Percentiles rank a stretch among this genome's conserved stretches.
phyloP scores from a whole-genome alignment of 805 yeast genomes.

The Metschnikowia orientalis region DNA sequence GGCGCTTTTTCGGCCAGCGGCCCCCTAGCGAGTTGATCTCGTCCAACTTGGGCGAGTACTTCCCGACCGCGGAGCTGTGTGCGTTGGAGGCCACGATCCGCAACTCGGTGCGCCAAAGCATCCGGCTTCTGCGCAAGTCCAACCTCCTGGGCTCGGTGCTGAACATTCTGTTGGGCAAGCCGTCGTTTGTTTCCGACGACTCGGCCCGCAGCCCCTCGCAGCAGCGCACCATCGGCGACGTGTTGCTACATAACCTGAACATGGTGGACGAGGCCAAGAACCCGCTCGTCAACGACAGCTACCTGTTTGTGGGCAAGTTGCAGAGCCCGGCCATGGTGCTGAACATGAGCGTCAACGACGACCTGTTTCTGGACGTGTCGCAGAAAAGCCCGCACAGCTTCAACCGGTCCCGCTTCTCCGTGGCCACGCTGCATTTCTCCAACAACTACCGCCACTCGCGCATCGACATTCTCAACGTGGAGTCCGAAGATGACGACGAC shows the following conservation, averaged over 20 bases:
- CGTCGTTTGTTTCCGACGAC: slow-evolving; percentile 19
- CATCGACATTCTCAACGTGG: slow-evolving; percentile 32
- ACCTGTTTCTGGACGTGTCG: slow-evolving; percentile 6
- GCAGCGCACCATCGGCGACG: slow-evolving; percentile 58
- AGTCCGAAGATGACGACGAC: slow-evolving; percentile 14
- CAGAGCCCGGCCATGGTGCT: slow-evolving; percentile 16
- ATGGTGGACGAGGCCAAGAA: slow-evolving; percentile 49
- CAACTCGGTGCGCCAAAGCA: slow-evolving; percentile 77
- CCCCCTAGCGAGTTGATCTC: slow-evolving; percentile 93
- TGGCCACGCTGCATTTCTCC: slow-evolving; percentile 18
- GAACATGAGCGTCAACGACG: slow-evolving; percentile 6
- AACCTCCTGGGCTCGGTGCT: slow-evolving; percentile 17
- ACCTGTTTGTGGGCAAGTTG: slow-evolving; percentile 25
- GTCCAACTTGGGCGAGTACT: slow-evolving; percentile 81
- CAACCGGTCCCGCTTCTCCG: slow-evolving; percentile 12
- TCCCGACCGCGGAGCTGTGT: slow-evolving; percentile 74
- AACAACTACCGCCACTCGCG: slow-evolving; percentile 37
- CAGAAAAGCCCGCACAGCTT: slow-evolving; percentile 4
- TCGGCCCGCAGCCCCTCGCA: slow-evolving; percentile 8
- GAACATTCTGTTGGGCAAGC: slow-evolving; percentile 16
- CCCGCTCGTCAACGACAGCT: slow-evolving; percentile 20
- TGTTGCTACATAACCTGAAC: slow-evolving; percentile 50
- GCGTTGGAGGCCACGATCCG: slow-evolving; percentile 76
- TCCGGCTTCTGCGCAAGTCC: slow-evolving; percentile 47
- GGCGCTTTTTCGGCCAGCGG: slow-evolving; percentile 74